Evolutionary conservation across 179 eudicot species (phyloP).

Genomic region (Amaranthus tricolor): DNA sequence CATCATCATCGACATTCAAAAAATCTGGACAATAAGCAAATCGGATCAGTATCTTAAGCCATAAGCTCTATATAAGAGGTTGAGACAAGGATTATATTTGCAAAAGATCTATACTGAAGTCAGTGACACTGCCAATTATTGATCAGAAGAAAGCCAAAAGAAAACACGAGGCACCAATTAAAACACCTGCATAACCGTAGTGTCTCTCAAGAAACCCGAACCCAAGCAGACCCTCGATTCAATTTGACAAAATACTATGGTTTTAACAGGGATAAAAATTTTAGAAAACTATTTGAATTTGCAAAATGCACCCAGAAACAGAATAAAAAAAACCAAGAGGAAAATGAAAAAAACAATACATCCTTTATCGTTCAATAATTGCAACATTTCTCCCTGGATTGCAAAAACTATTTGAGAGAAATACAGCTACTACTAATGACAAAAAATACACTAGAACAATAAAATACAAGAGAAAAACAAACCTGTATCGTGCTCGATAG

Average conservation of each 20-base stretch:
- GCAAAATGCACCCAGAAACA: no score
- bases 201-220: no score
- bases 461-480: slow-evolving; percentile 17
- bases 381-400: neutral
- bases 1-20: slow-evolving; percentile 81
- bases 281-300: no score
- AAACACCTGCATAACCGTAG: no score
- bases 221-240: no score
- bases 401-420: neutral
- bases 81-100: neutral
- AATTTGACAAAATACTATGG: no score
- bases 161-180: no score
- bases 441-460: neutral
- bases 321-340: neutral
- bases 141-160: no score
- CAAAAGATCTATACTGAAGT: no score
- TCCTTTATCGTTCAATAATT: neutral
- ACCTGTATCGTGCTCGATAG: slow-evolving; percentile 85
- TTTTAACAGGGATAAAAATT: no score
- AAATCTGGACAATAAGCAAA: slow-evolving; percentile 50
- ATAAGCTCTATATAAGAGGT: neutral
- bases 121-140: no score
- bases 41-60: neutral
- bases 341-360: neutral
- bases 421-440: neutral